phyloP scores from a whole-genome alignment of 106 monocot genomes.

The Dendrobium officinale region DNA sequence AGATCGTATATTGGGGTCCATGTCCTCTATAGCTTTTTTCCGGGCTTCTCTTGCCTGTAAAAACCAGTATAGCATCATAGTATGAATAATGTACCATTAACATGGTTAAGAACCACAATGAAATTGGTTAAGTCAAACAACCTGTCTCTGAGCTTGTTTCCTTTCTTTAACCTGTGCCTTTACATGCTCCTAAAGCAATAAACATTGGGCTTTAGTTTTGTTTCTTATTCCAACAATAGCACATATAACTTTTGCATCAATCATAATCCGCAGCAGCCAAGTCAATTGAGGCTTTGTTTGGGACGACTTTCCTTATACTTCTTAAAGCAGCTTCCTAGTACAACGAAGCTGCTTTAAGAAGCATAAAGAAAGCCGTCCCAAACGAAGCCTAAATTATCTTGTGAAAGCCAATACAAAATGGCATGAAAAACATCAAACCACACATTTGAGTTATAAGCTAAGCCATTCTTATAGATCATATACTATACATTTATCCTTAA shows the following conservation, averaged over 20 bases:
- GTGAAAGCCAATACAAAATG: no score
- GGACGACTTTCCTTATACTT: no score
- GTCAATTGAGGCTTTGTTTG: no score
- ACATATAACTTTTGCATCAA: background rate
- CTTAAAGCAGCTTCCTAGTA: no score
- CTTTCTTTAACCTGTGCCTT: constrained; percentile 72
- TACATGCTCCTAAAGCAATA: constrained; percentile 51
- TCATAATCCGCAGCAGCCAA: background rate
- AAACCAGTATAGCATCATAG: background rate
- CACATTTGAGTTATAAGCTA: background rate
- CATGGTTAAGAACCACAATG: background rate
- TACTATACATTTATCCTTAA: constrained; percentile 66
- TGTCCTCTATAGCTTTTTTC: constrained; percentile 66
- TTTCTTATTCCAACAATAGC: background rate
- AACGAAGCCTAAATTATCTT: no score
- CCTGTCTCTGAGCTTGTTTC: constrained; percentile 66
- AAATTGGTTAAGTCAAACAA: constrained; percentile 3
- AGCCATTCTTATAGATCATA: background rate
- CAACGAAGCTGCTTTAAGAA: no score
- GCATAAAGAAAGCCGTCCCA: no score
- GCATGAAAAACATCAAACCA: background rate
- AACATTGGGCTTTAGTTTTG: background rate
- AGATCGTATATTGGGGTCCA: constrained; percentile 59
- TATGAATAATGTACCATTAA: background rate
- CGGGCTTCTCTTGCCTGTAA: constrained; percentile 77